Evolutionary conservation across 2,329 filamentous ascomycete species (phyloP), one percentile per base, ranked within the genome.

Genomic region (Monosporascus sp.): DNA sequence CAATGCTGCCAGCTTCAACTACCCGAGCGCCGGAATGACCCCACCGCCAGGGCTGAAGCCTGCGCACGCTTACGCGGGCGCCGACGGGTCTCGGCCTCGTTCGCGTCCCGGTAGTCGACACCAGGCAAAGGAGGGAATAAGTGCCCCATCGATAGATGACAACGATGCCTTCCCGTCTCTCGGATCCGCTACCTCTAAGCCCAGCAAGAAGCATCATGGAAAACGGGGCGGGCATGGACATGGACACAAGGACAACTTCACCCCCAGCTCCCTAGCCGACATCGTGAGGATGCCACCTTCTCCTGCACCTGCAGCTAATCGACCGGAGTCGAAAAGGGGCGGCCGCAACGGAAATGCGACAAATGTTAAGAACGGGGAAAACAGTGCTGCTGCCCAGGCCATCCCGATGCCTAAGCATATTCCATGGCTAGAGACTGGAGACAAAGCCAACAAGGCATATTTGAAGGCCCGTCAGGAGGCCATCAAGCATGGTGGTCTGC

Each of bases 201-300:
- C 84, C 50, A 85, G 83, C 51, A 97, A 97, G 73, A 96, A 96
- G 65, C 90, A 96, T 66, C 90, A 96, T 67, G 92, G 91, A 37
- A 97, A 96, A 72, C 84, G 92, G 53, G 90, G 90, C 47, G 88
- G 89, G 0, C 90, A 96, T 66, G 86, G 87, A 11, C 87, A 87
- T 63, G 74, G 74, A 7, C 81, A 82, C 62, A 90, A 88, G 64
- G 87, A 90, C 55, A 85, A 82, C 55, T 77, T 80, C 27, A 70
- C 75, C 0, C 85, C 90, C 2, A 90, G 84, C 63, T 96, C 90
- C 20, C 76, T 99, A 49, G 93, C 93, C 37, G 94, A 97, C 70
- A 88, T 97, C 53, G 91, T 97, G 53, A 94, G 93, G 68, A 95
- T 96, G 89, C 89, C 90, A 5, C 91, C 93, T 1, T 91, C 90